phyloP scores from a whole-genome alignment of 129 eudicot genomes.

The Helianthus annuus region DNA sequence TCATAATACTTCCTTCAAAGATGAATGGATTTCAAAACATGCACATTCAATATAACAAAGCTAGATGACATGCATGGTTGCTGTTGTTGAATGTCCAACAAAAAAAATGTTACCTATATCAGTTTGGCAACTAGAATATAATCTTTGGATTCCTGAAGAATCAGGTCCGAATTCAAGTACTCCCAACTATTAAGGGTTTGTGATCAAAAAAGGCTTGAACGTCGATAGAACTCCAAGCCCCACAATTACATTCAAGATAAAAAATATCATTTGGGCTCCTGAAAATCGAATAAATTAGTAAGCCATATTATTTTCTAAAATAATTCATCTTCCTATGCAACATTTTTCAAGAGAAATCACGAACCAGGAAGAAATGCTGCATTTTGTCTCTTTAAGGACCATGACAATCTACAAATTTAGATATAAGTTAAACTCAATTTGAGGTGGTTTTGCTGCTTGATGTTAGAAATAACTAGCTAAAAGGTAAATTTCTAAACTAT shows the following conservation, averaged over 20 bases:
- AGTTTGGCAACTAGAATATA: not conserved
- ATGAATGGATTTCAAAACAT: not conserved
- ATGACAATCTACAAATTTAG: constrained; percentile 53
- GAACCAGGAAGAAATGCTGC: constrained; percentile 69
- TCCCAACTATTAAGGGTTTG: constrained; percentile 27
- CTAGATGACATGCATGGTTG: not conserved
- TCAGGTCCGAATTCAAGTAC: not conserved
- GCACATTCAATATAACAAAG: not conserved
- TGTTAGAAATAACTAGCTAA: too few relatives aligned
- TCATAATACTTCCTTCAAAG: not conserved
- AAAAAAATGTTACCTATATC: not conserved
- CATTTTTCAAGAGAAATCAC: not conserved
- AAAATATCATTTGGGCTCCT: constrained; percentile 66
- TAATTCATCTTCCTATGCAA: not conserved
- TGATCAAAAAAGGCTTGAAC: constrained; percentile 61
- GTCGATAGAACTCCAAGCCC: constrained; percentile 54
- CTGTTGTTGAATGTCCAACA: not conserved
- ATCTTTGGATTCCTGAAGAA: not conserved
- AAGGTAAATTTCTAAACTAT: too few relatives aligned
- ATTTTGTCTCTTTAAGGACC: constrained; percentile 59
- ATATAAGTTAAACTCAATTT: too few relatives aligned
- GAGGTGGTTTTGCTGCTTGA: too few relatives aligned
- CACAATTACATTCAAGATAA: constrained; percentile 54
- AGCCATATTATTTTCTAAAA: too few relatives aligned
- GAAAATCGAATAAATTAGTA: constrained; percentile 21